phyloP scores from a whole-genome alignment of 441 rosid species.

The Erysimum pusillum region DNA sequence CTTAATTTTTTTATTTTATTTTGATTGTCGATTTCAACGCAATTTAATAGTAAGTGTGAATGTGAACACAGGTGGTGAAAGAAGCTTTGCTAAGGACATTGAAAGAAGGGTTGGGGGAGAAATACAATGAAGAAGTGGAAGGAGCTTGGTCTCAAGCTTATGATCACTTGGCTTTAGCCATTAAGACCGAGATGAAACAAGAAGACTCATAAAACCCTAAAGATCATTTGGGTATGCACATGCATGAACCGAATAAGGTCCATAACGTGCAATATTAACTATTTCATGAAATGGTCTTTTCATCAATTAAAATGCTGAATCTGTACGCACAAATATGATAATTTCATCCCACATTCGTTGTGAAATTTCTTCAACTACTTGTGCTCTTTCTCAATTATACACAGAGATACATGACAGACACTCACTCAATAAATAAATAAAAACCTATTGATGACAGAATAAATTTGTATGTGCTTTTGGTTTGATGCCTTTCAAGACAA shows the following conservation, averaged over 20 bases:
- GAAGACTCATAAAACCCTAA: conserved; percentile 29
- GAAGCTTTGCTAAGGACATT: conserved; percentile 66
- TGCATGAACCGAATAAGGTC: neutral
- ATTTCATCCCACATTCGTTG: neutral
- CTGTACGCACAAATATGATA: neutral
- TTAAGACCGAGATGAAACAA: conserved; percentile 62
- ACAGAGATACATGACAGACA: neutral
- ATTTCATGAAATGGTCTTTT: no score
- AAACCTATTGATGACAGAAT: neutral
- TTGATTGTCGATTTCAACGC: neutral
- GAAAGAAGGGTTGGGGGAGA: conserved; percentile 57
- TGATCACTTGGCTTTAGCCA: conserved; percentile 68
- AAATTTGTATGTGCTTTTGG: neutral
- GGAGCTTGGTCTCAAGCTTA: conserved; percentile 65
- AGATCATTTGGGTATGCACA: neutral
- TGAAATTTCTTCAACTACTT: neutral
- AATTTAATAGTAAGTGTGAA: neutral
- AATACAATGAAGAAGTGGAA: conserved; percentile 61
- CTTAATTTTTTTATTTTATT: neutral
- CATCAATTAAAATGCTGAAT: neutral
- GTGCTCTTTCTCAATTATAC: neutral
- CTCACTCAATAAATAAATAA: no score
- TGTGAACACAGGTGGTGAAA: conserved; percentile 57
- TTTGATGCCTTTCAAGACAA: conserved; percentile 8
- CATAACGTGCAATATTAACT: no score